These are phyloP conservation scores for Starmerella apis DNA, from an alignment of 805 yeast species.

Conservation along the genomic window DNA sequence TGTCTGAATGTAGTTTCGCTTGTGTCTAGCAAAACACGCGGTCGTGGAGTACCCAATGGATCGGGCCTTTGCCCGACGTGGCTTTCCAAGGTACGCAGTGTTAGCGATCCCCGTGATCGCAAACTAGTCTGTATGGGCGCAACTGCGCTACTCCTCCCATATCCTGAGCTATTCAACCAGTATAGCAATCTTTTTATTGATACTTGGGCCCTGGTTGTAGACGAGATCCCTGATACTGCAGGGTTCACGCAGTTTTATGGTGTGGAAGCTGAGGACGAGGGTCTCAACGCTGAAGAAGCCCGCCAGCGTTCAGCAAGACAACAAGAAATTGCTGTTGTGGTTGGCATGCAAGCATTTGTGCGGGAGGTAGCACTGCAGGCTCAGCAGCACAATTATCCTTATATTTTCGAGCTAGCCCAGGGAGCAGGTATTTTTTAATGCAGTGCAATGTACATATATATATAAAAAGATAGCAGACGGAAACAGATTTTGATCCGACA, in stretches of 20 bases:
- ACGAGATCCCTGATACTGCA: slow-evolving; percentile 57
- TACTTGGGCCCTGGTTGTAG: slow-evolving; percentile 48
- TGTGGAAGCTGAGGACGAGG: slow-evolving; percentile 15
- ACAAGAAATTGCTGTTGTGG: slow-evolving; percentile 45
- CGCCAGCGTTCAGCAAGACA: slow-evolving; percentile 32
- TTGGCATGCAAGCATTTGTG: slow-evolving; percentile 2
- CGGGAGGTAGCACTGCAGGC: slow-evolving; percentile 6
- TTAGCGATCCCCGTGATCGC: slow-evolving; percentile 65
- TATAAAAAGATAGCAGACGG: too few species aligned
- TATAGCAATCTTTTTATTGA: slow-evolving; percentile 29
- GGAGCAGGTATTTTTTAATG: neutral
- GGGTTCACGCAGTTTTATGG: slow-evolving; percentile 39
- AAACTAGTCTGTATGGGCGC: slow-evolving; percentile 55
- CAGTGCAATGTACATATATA: too few species aligned
- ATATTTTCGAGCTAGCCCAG: neutral
- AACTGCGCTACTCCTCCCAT: slow-evolving; percentile 11
- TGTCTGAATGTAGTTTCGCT: slow-evolving; percentile 11
- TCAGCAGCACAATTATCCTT: slow-evolving; percentile 7
- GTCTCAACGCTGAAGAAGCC: slow-evolving; percentile 23
- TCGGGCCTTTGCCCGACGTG: slow-evolving; percentile 21
- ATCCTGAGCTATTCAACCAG: slow-evolving; percentile 14
- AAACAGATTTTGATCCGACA: too few species aligned
- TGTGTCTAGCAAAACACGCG: slow-evolving; percentile 11
- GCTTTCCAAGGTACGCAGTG: slow-evolving; percentile 36
- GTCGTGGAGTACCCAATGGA: slow-evolving; percentile 7